phyloP scores from a whole-genome alignment of 352 stramenopile genomes.

The Phytophthora foliorum region DNA sequence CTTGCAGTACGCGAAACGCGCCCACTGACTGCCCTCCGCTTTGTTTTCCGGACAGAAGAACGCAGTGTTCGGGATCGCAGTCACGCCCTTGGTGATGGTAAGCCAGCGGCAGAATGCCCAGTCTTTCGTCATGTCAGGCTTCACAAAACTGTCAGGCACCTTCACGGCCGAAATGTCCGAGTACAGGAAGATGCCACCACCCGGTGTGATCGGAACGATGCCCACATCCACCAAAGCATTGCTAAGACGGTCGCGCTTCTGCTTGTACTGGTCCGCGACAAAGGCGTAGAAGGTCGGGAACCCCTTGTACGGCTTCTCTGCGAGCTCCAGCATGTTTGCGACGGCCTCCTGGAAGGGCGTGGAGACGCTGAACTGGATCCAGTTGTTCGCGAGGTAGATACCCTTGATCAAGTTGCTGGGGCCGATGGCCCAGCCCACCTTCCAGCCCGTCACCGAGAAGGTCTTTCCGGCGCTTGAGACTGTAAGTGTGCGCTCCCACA shows the following conservation, averaged over 20 bases:
- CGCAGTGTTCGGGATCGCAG: conserved; percentile 91
- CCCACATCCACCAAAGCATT: conserved; percentile 62
- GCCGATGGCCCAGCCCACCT: conserved; percentile 94
- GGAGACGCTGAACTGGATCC: conserved; percentile 89
- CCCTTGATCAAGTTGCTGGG: conserved; percentile 77
- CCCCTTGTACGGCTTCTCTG: conserved; percentile 74
- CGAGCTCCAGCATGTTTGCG: conserved; percentile 78
- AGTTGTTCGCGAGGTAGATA: conserved; percentile 87
- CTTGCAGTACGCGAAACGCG: conserved; percentile 97
- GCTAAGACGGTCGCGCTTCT: conserved; percentile 76
- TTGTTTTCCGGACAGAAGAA: conserved; percentile 94
- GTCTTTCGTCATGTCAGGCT: conserved; percentile 77
- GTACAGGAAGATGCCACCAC: conserved; percentile 86
- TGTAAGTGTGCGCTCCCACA: conserved; percentile 90
- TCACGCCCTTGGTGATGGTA: conserved; percentile 92
- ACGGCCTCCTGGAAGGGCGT: conserved; percentile 90
- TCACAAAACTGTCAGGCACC: conserved; percentile 61
- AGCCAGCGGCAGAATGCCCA: conserved; percentile 95
- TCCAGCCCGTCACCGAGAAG: conserved; percentile 95
- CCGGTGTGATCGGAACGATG: conserved; percentile 70
- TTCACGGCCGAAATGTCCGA: conserved; percentile 78
- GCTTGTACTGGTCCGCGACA: conserved; percentile 75
- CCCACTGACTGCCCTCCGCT: conserved; percentile 71
- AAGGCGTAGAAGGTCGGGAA: conserved; percentile 86
- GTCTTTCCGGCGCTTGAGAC: conserved; percentile 94